Conservation (phyloP, 495 filamentous ascomycete genomes). For the Aspergillus steynii region DNA sequence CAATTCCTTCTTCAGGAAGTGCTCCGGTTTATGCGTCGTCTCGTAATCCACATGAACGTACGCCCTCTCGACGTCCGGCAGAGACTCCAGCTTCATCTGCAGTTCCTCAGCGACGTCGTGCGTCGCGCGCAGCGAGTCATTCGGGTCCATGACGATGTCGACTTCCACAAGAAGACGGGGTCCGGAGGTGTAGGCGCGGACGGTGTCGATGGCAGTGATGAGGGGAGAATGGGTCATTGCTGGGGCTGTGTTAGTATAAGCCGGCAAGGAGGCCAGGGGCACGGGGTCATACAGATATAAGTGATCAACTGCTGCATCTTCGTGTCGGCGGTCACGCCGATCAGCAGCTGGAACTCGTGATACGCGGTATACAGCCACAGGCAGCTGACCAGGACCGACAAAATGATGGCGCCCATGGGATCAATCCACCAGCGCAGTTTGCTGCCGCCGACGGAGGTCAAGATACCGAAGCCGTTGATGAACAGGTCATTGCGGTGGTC, state of each 20-base stretch:
- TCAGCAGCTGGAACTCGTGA: constrained; percentile 83
- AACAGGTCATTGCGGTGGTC: constrained; percentile 89
- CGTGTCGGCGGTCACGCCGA: constrained; percentile 83
- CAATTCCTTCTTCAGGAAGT: constrained; percentile 64
- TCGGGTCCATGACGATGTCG: constrained; percentile 81
- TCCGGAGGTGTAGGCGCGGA: constrained; percentile 88
- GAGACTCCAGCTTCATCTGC: constrained; percentile 89
- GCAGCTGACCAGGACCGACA: constrained; percentile 71
- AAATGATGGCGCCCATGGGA: constrained; percentile 83
- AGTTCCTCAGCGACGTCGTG: constrained; percentile 94
- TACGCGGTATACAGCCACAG: constrained; percentile 88
- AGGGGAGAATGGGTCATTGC: constrained; percentile 83
- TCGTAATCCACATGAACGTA: constrained; percentile 99
- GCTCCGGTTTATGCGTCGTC: constrained; percentile 91
- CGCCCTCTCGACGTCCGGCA: constrained; percentile 90
- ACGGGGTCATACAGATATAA: constrained; percentile 70
- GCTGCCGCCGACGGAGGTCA: constrained; percentile 82
- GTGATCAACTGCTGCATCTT: constrained; percentile 92
- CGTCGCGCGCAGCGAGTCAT: constrained; percentile 67
- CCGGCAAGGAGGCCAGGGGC: constrained; percentile 4
- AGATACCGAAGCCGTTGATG: constrained; percentile 87
- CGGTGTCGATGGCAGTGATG: constrained; percentile 88
- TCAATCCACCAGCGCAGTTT: constrained; percentile 96
- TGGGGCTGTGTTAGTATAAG: neutral
- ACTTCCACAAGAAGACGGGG: constrained; percentile 89